Evolutionary conservation across 352 stramenopile genomes (phyloP).

Genomic region (Phytophthora fragariaefolia): DNA sequence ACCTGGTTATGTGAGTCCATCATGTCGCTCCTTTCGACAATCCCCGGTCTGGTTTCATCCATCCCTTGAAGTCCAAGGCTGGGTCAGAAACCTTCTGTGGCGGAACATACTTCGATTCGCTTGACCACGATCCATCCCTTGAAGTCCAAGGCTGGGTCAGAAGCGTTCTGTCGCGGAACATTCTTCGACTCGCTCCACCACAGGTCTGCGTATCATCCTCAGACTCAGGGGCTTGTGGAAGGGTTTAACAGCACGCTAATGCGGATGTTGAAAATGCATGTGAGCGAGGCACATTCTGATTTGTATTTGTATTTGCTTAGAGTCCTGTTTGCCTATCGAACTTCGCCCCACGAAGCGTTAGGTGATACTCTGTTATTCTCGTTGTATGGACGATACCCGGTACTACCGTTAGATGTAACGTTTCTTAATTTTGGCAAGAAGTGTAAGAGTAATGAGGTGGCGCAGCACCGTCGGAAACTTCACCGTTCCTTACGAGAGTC

Average conservation of each 20-base stretch:
- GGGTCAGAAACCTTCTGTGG: too few relatives aligned
- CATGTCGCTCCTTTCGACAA: too few relatives aligned
- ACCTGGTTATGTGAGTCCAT: too few relatives aligned
- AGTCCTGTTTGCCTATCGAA: constrained; percentile 18
- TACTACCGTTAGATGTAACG: constrained; percentile 8
- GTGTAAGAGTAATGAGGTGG: constrained; percentile 16
- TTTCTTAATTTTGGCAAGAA: constrained; percentile 15
- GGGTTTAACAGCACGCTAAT: constrained; percentile 12
- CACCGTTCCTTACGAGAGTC: constrained; percentile 1
- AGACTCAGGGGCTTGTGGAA: constrained; percentile 8
- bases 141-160: too few relatives aligned
- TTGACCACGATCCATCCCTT: too few relatives aligned
- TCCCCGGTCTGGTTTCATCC: too few relatives aligned
- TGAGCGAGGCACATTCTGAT: constrained; percentile 1
- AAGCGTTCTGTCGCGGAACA: too few relatives aligned
- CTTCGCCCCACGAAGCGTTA: constrained; percentile 6
- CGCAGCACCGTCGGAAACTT: not conserved
- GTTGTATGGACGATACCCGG: constrained; percentile 6
- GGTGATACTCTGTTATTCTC: constrained; percentile 17
- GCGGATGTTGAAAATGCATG: not conserved
- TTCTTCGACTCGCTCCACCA: too few relatives aligned
- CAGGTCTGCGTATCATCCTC: constrained; percentile 3
- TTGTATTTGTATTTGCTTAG: constrained; percentile 11
- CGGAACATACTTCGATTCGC: too few relatives aligned
- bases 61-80: too few relatives aligned